A percentile compares a stretch with the other conserved stretches of the same genome.
Evolutionary conservation across 148 eudicot genomes (phyloP).

Genomic region (Rhododendron simsii): DNA sequence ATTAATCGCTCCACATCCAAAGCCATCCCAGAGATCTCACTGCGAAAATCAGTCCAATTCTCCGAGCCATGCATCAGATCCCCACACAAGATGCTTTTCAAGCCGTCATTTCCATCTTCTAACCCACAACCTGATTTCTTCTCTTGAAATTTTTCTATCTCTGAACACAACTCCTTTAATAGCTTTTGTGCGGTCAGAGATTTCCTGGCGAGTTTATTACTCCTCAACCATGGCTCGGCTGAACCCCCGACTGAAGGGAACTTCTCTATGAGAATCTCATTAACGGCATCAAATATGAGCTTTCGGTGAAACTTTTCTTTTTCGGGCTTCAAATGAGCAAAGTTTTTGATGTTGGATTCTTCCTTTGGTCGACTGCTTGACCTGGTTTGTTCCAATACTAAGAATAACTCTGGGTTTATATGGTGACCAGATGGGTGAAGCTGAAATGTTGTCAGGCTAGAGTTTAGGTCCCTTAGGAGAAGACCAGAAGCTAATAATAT

Average conservation of each 20-base stretch:
- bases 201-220: constrained; percentile 42
- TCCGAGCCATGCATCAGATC: constrained; percentile 64
- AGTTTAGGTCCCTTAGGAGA: constrained; percentile 73
- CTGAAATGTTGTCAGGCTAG: constrained; percentile 55
- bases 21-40: constrained; percentile 53
- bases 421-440: constrained; percentile 83
- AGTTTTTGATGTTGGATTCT: constrained; percentile 25
- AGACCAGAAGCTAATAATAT: constrained; percentile 87
- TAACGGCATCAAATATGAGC: constrained; percentile 77
- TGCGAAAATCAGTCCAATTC: constrained; percentile 54
- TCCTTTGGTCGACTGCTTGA: constrained; percentile 49
- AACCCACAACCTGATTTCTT: constrained; percentile 25
- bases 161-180: constrained; percentile 67
- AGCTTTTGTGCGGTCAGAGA: constrained; percentile 77
- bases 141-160: constrained; percentile 55
- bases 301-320: constrained; percentile 62
- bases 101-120: constrained; percentile 62
- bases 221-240: constrained; percentile 50
- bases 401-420: constrained; percentile 74
- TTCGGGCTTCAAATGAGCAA: constrained; percentile 20
- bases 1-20: constrained; percentile 78
- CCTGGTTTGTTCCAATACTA: constrained; percentile 80
- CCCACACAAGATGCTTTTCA: constrained; percentile 57
- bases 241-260: constrained; percentile 29
- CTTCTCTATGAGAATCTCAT: constrained; percentile 66